Evolutionary conservation across 73 alveolate genomes (phyloP).

Genomic region (Uronychia binucleata): DNA sequence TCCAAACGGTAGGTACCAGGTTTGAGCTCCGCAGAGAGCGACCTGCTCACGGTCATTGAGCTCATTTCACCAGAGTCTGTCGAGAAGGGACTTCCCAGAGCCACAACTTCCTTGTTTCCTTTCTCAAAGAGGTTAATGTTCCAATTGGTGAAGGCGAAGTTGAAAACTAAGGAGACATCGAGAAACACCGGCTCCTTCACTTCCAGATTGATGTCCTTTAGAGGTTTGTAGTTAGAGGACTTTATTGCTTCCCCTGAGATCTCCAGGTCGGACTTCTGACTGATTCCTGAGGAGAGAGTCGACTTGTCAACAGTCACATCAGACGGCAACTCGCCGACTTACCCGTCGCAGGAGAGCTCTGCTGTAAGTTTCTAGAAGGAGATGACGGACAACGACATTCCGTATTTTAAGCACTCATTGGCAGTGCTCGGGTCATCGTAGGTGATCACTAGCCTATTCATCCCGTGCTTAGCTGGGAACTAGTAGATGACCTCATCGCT

Average conservation of each 20-base stretch:
- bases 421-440: not conserved
- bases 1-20: not conserved
- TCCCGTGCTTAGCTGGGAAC: not conserved
- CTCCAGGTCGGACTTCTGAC: not conserved
- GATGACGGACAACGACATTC: not conserved
- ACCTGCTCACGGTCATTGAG: not conserved
- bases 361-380: not conserved
- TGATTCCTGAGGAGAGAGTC: not conserved
- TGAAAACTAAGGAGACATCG: not conserved
- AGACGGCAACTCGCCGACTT: not conserved
- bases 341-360: not conserved
- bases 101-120: not conserved
- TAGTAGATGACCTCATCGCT: not conserved
- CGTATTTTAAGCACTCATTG: not conserved
- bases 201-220: not conserved
- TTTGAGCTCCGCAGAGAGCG: not conserved
- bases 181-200: not conserved
- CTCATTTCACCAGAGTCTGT: not conserved
- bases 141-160: not conserved
- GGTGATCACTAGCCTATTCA: not conserved
- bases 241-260: not conserved
- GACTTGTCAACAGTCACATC: not conserved
- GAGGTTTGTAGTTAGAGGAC: not conserved
- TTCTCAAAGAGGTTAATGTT: not conserved
- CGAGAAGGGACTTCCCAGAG: not conserved